Base-by-base conservation (phyloP, 164 flowering plant genomes). In the Macadamia integrifolia region DNA sequence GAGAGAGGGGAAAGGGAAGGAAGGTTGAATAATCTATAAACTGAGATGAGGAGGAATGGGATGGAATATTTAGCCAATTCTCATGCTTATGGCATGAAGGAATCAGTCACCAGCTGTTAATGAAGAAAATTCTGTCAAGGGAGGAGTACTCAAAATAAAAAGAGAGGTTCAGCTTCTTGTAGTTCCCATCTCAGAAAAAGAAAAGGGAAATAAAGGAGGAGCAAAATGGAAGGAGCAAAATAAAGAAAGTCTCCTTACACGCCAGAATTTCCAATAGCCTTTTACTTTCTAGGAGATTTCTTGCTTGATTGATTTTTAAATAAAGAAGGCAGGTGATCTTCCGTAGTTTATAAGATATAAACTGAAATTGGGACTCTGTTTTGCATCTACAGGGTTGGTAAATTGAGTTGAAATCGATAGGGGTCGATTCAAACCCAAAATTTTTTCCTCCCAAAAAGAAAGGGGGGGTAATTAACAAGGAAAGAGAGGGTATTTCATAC, bases 61-160 rank as follows among this genome's bases (percentile, higher is more conserved):
- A 70, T 66, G 31, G 70, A 69, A 72, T 59, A 23, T 44, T 42
- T 58, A 74, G 40, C 40, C 3, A 35, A 62, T 58, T 59, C 76
- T 76, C 83, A 84, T 78, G 80, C 76, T 64, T 65, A 73, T 53
- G 49, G 77, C 75, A 84, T 76, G 82, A 75, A 75, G 58, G 66
- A 69, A 59, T 69, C 65, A 67, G 71, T 65, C 66, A 67, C 74
- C 74, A 72, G 81, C 78, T 58, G 77, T 80, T 75, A 81, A 76
- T 73, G 77, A 77, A 77, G 78, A 73, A 78, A 77, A 61, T 75
- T 80, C 76, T 75, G 23, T 23, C 23, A 23, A 23, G 23, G 23
- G 23, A 23, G 23, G 77, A 71, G 81, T 67, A 30, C 8, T 61
- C 23, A 23, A 23, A 23, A 23, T 23, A 23, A 23, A 23, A 23